Percentiles rank a stretch among this genome's conserved stretches.
phyloP scores from a whole-genome alignment of 1,139 yeast genomes.

The Saccharomycopsis crataegensis region DNA sequence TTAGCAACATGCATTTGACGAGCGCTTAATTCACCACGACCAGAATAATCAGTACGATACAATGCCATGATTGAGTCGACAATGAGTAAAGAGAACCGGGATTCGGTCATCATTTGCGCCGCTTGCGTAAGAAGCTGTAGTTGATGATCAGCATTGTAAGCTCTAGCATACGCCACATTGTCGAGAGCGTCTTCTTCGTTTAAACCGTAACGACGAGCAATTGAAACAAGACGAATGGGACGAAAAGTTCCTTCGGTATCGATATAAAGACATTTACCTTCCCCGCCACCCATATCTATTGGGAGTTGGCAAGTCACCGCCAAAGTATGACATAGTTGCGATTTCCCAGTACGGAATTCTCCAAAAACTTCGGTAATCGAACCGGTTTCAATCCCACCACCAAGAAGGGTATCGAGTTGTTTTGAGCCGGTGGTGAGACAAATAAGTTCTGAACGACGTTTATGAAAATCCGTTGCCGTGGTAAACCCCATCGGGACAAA shows the following conservation, averaged over 20 bases:
- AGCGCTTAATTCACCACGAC: conserved; percentile 94
- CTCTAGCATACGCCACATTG: conserved; percentile 95
- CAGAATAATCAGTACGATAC: conserved; percentile 90
- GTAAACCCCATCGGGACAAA: conserved; percentile 95
- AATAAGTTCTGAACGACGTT: conserved; percentile 81
- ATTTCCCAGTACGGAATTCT: conserved; percentile 95
- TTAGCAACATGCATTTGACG: conserved; percentile 93
- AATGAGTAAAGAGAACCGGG: conserved; percentile 71
- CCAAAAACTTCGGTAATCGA: conserved; percentile 95
- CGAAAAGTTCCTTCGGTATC: conserved; percentile 98
- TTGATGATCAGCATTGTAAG: conserved; percentile 96
- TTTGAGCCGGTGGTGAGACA: conserved; percentile 94
- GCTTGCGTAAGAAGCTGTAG: conserved; percentile 80
- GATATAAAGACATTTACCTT: conserved; percentile 92
- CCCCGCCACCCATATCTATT: conserved; percentile 98
- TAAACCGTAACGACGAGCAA: conserved; percentile 86
- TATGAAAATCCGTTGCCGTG: conserved; percentile 92
- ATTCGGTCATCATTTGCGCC: conserved; percentile 93
- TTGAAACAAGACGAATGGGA: conserved; percentile 81
- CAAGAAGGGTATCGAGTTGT: conserved; percentile 83
- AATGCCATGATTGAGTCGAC: conserved; percentile 97
- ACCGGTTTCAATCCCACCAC: conserved; percentile 98
- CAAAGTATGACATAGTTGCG: conserved; percentile 92
- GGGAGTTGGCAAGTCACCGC: conserved; percentile 97
- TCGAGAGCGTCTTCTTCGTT: conserved; percentile 93